Evolutionary conservation across 495 filamentous ascomycete species (phyloP), one percentile per base, ranked within the genome.

Genomic region (Evansstolkia leycettana): DNA sequence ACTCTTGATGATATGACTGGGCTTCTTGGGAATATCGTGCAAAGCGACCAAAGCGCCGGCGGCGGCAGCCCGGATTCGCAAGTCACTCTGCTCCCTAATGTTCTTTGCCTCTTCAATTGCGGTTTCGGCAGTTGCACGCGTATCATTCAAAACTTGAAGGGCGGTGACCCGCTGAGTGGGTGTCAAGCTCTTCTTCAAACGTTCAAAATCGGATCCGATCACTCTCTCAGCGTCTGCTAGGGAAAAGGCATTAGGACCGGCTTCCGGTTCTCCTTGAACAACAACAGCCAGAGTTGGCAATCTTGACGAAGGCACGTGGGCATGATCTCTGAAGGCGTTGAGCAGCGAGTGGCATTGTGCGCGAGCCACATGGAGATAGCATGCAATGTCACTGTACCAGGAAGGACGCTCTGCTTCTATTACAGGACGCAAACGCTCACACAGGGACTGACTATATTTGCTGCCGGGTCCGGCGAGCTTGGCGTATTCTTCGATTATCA

Each of bases 401-500:
- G 67, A 52, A 25, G 92, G 87, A 14, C 85, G 76, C 12, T 87
- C 84, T 23, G 61, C 66, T 54, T 94, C 87, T 31, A 96, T 68
- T 17, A 94, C 71, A 3, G 69, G 65, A 24, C 77, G 78, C 19
- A 98, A 55, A 11, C 65, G 58, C 13, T 59, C 48, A 31, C 77
- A 78, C 13, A 98, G 56, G 5, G 67, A 56, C 10, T 52, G 31
- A 3, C 65, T 48, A 34, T 76, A 61, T 40, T 73, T 76, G 30
- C 51, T 58, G 4, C 40, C 38, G 1, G 61, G 32, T 31, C 55
- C 58, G 2, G 51, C 43, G 23, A 55, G 28, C 25, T 54, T 62
- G 20, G 85, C 84, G 52, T 84, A 94, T 46, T 95, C 90, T 51
- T 94, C 85, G 20, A 94, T 70, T 11, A 93, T 71, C 67, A 94